Conservation (phyloP, 441 rosid genomes). For the Cnidoscolus chayamansa region DNA sequence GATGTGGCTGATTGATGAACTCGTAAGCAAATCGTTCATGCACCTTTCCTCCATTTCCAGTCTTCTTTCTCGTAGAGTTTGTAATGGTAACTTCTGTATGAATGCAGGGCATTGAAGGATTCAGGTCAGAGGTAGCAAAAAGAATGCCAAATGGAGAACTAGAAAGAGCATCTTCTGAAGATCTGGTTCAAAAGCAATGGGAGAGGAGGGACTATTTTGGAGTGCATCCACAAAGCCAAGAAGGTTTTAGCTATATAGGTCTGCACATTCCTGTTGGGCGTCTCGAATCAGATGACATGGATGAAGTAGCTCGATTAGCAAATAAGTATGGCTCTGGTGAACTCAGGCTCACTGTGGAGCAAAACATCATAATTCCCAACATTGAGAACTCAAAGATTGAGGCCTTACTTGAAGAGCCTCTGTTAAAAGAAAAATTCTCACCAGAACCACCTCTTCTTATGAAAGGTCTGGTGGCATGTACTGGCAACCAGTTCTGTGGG, state of each 20-base stretch:
- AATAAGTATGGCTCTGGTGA: constrained; percentile 80
- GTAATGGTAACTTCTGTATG: not conserved
- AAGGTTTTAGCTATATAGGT: constrained; percentile 75
- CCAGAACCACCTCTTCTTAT: constrained; percentile 77
- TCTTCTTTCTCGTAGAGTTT: not conserved
- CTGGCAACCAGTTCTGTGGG: constrained; percentile 90
- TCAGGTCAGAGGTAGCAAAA: constrained; percentile 67
- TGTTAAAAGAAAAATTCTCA: constrained; percentile 52
- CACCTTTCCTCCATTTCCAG: not conserved
- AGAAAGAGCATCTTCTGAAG: constrained; percentile 63
- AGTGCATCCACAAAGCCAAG: constrained; percentile 79
- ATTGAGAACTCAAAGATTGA: constrained; percentile 65
- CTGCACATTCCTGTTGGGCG: constrained; percentile 86
- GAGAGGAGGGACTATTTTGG: constrained; percentile 77
- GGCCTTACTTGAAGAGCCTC: constrained; percentile 63
- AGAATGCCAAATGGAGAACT: constrained; percentile 64
- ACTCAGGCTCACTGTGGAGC: constrained; percentile 86
- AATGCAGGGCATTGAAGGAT: constrained; percentile 78
- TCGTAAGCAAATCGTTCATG: constrained; percentile 45
- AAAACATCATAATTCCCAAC: constrained; percentile 82
- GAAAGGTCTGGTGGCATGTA: constrained; percentile 89
- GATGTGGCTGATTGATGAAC: constrained; percentile 98
- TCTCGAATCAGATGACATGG: constrained; percentile 88
- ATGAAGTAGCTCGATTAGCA: constrained; percentile 69
- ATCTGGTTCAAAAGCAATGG: constrained; percentile 69